Evolutionary conservation across 805 yeast genomes (phyloP).

Genomic region (Isabelozyma pseudorhagii): DNA sequence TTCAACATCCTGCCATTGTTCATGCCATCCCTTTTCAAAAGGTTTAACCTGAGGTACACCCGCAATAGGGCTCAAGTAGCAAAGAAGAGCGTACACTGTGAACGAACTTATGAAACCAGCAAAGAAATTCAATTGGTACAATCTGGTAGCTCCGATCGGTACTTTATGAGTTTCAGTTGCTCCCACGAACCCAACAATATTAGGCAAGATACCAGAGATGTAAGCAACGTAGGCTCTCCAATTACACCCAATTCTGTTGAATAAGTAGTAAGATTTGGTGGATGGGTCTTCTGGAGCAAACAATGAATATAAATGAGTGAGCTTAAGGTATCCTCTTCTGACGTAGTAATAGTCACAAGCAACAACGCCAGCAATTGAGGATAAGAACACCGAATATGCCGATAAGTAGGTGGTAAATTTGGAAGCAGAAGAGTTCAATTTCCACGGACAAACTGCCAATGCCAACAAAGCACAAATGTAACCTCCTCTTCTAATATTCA

Average conservation of each 20-base stretch:
- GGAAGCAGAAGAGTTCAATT: slow-evolving; percentile 34
- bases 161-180: slow-evolving; percentile 66
- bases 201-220: slow-evolving; percentile 75
- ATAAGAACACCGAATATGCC: slow-evolving; percentile 42
- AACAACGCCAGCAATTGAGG: slow-evolving; percentile 42
- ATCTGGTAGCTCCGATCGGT: slow-evolving; percentile 72
- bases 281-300: slow-evolving; percentile 30
- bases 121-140: slow-evolving; percentile 73
- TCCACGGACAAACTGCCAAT: slow-evolving; percentile 40
- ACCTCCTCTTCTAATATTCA: slow-evolving; percentile 41
- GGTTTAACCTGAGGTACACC: slow-evolving; percentile 31
- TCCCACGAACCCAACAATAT: slow-evolving; percentile 84
- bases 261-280: slow-evolving; percentile 49
- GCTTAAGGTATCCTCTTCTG: slow-evolving; percentile 65
- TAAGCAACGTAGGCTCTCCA: slow-evolving; percentile 86
- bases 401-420: slow-evolving; percentile 42
- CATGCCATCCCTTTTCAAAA: slow-evolving; percentile 59
- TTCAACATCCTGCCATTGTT: slow-evolving; percentile 62
- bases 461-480: slow-evolving; percentile 41
- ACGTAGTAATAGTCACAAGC: slow-evolving; percentile 49
- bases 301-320: slow-evolving; percentile 62
- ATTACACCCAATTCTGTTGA: slow-evolving; percentile 61
- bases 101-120: slow-evolving; percentile 68
- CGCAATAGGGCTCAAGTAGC: slow-evolving; percentile 50
- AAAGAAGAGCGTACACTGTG: slow-evolving; percentile 50